Percentiles rank a stretch among this genome's conserved stretches.
Conservation (phyloP, 1,284 basidiomycete genomes). For the Coniferiporia weirii region DNA sequence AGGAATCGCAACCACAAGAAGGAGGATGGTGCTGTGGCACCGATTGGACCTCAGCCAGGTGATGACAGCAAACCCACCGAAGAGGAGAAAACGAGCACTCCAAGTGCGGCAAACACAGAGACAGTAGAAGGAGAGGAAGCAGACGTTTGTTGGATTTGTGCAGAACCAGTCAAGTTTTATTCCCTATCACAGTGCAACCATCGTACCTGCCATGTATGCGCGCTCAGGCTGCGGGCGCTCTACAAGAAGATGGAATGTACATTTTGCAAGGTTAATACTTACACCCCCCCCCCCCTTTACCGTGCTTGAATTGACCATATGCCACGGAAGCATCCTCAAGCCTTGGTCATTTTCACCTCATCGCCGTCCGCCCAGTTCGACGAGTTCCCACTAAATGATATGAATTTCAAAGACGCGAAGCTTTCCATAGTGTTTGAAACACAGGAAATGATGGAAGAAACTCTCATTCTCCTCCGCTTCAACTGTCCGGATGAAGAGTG, state of each 20-base stretch:
- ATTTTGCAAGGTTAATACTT: conserved; percentile 79
- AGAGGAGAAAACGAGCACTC: background rate
- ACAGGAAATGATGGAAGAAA: conserved; percentile 92
- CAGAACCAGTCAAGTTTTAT: conserved; percentile 90
- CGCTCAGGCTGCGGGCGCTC: conserved; percentile 83
- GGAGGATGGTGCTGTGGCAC: background rate
- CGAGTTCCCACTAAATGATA: conserved; percentile 51
- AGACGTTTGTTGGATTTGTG: conserved; percentile 88
- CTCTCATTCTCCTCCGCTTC: conserved; percentile 84
- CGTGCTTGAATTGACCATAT: background rate
- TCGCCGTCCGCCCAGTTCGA: conserved; percentile 63
- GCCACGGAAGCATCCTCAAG: conserved; percentile 64
- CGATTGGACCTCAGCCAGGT: background rate
- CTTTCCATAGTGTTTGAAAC: conserved; percentile 86
- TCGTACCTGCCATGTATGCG: conserved; percentile 89
- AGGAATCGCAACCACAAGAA: conserved; percentile 12
- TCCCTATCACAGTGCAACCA: conserved; percentile 90
- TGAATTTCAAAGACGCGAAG: conserved; percentile 70
- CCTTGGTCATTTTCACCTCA: conserved; percentile 76
- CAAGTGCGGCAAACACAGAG: background rate
- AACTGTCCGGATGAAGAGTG: conserved; percentile 83
- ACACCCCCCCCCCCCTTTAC: conserved; percentile 5
- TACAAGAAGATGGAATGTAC: conserved; percentile 95
- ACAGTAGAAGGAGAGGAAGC: conserved; percentile 32
- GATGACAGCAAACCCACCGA: background rate